Evolutionary conservation across 345 rosid genomes (phyloP).

Genomic region (Firmiana major): DNA sequence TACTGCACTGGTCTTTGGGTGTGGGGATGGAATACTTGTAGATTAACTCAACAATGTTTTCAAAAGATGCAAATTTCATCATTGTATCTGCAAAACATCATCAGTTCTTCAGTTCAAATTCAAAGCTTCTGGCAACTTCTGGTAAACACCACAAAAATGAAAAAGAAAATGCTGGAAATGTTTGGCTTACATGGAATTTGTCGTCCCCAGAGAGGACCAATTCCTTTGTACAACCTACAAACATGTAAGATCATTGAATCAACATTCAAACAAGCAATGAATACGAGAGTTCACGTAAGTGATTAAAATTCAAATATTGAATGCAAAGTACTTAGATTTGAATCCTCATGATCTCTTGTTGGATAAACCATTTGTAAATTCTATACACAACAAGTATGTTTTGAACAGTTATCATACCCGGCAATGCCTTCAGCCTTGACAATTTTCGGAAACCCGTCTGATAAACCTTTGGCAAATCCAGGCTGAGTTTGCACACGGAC

Average conservation of each 20-base stretch:
- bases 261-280: not conserved
- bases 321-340: too few relatives aligned
- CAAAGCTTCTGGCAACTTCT: not conserved
- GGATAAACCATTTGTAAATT: too few relatives aligned
- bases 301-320: too few relatives aligned
- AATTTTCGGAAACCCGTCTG: constrained; percentile 86
- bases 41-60: constrained; percentile 72
- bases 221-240: constrained; percentile 78
- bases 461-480: constrained; percentile 85
- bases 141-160: not conserved
- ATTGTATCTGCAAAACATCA: constrained; percentile 64
- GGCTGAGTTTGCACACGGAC: constrained; percentile 96
- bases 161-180: not conserved
- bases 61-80: constrained; percentile 96
- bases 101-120: not conserved
- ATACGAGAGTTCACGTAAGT: too few relatives aligned
- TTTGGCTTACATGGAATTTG: constrained; percentile 88
- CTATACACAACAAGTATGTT: not conserved
- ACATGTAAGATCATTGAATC: constrained; percentile 5
- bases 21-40: constrained; percentile 78
- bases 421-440: constrained; percentile 66
- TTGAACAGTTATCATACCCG: constrained; percentile 45
- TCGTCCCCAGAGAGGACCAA: constrained; percentile 94
- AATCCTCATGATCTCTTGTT: too few relatives aligned
- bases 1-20: constrained; percentile 83